Percentiles rank a stretch among this genome's conserved stretches.
Evolutionary conservation across 345 rosid genomes (phyloP).

Genomic region (Linum trigynum): DNA sequence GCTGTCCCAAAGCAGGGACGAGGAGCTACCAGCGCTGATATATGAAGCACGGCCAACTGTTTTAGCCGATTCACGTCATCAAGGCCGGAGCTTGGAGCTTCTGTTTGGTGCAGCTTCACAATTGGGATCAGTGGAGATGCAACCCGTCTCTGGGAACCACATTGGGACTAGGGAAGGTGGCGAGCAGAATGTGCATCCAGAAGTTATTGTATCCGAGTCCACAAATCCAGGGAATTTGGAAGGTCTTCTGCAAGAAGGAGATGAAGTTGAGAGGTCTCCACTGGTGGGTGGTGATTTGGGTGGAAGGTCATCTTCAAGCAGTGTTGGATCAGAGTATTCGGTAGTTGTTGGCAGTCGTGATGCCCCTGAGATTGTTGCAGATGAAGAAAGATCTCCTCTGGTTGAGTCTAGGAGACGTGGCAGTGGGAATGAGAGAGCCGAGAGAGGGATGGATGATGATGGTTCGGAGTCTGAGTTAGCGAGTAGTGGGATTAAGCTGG

Average conservation of each 20-base stretch:
- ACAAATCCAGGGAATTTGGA: slow-evolving; percentile 24
- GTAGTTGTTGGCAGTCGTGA: slow-evolving; percentile 42
- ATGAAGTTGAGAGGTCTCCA: slow-evolving; percentile 41
- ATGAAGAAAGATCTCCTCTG: slow-evolving; percentile 83
- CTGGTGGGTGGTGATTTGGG: slow-evolving; percentile 28
- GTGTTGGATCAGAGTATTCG: slow-evolving; percentile 49
- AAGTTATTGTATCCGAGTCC: slow-evolving; percentile 20
- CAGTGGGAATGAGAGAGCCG: slow-evolving; percentile 19
- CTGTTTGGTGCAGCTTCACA: slow-evolving; percentile 59
- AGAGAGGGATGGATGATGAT: slow-evolving; percentile 12
- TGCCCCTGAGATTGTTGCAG: slow-evolving; percentile 27
- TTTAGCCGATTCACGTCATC: slow-evolving; percentile 29
- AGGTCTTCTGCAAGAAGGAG: slow-evolving; percentile 37
- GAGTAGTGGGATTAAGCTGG: slow-evolving; percentile 70
- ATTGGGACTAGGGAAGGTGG: slow-evolving; percentile 13
- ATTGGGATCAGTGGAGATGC: slow-evolving; percentile 72
- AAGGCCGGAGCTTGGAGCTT: slow-evolving; percentile 41
- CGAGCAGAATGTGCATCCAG: slow-evolving; percentile 31
- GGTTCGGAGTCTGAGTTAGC: slow-evolving; percentile 16
- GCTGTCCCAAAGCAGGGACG: slow-evolving; percentile 78
- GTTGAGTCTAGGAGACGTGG: slow-evolving; percentile 23
- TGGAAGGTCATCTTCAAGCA: slow-evolving; percentile 35
- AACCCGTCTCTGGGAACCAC: slow-evolving; percentile 35
- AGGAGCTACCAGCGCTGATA: slow-evolving; percentile 91
- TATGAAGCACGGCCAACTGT: slow-evolving; percentile 92